Percentiles rank a stretch among this genome's conserved stretches.
These are phyloP conservation scores for Kazachstania martiniae DNA, from an alignment of 805 yeast genomes.

Conservation along the genomic window DNA sequence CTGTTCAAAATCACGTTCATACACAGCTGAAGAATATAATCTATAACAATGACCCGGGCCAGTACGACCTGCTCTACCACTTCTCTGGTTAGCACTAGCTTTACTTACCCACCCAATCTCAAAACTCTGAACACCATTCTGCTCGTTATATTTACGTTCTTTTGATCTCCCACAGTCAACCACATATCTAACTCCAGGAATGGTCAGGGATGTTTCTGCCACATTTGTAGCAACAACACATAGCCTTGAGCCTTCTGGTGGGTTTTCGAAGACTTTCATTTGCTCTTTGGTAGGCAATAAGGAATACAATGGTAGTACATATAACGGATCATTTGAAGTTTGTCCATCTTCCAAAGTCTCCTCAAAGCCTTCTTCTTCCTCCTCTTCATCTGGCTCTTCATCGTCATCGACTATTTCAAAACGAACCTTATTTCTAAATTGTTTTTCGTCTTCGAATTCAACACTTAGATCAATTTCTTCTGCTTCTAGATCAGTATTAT, in stretches of 20 bases:
- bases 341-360: constrained; percentile 65
- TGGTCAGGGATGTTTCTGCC: constrained; percentile 94
- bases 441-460: constrained; percentile 25
- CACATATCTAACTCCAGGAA: constrained; percentile 90
- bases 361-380: constrained; percentile 53
- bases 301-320: constrained; percentile 87
- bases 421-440: constrained; percentile 24
- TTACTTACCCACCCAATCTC: constrained; percentile 87
- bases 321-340: constrained; percentile 64
- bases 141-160: constrained; percentile 72
- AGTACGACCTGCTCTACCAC: constrained; percentile 97
- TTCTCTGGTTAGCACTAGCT: constrained; percentile 90
- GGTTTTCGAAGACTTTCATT: constrained; percentile 78
- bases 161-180: constrained; percentile 92
- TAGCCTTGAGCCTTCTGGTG: constrained; percentile 77
- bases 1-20: constrained; percentile 71
- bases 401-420: constrained; percentile 28
- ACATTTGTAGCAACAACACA: constrained; percentile 95
- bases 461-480: constrained; percentile 79
- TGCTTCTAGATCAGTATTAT: constrained; percentile 63
- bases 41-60: constrained; percentile 98
- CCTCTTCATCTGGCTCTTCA: constrained; percentile 32
- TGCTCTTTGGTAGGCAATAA: constrained; percentile 90
- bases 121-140: constrained; percentile 85
- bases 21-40: constrained; percentile 86